Percentiles rank a stretch among this genome's conserved stretches.
These are phyloP conservation scores for Eremothecium sinecaudum DNA, from an alignment of 1,139 yeast species.

Conservation along the genomic window DNA sequence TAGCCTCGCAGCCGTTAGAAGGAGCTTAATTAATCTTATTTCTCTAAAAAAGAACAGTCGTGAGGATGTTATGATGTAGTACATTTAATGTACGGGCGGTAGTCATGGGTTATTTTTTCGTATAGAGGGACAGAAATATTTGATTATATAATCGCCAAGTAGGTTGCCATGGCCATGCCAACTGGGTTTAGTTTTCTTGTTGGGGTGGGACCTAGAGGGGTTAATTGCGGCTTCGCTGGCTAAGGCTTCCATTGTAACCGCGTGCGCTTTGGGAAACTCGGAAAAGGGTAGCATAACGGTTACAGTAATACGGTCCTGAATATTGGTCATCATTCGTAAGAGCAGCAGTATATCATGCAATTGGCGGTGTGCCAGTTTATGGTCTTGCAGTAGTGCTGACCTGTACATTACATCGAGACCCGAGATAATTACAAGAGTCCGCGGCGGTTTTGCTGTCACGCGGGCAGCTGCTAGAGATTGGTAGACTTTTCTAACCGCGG, in stretches of 20 bases:
- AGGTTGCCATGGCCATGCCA: conserved; percentile 16
- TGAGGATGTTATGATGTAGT: too few species aligned
- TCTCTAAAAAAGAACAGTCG: too few species aligned
- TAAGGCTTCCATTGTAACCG: neutral
- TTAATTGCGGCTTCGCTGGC: neutral
- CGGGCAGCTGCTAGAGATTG: conserved; percentile 15
- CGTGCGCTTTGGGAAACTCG: conserved; percentile 1
- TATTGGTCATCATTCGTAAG: conserved; percentile 14
- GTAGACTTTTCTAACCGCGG: conserved; percentile 14
- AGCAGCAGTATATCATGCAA: conserved; percentile 19
- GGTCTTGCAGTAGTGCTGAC: conserved; percentile 18
- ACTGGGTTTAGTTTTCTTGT: conserved; percentile 8
- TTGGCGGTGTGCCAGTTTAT: conserved; percentile 16
- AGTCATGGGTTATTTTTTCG: conserved; percentile 2
- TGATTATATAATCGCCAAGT: conserved; percentile 20
- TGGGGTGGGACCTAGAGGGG: conserved; percentile 4
- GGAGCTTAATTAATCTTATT: too few species aligned
- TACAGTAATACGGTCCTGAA: conserved; percentile 4
- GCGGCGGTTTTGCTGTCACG: conserved; percentile 1
- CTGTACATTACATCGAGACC: conserved; percentile 27
- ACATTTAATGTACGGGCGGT: conserved; percentile 3
- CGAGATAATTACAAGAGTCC: conserved; percentile 10
- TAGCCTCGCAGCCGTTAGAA: too few species aligned
- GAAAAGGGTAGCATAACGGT: conserved; percentile 1
- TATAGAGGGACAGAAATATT: conserved; percentile 17